Base-by-base conservation (phyloP, 2,329 filamentous ascomycete genomes). In the Hypocrella siamensis region DNA sequence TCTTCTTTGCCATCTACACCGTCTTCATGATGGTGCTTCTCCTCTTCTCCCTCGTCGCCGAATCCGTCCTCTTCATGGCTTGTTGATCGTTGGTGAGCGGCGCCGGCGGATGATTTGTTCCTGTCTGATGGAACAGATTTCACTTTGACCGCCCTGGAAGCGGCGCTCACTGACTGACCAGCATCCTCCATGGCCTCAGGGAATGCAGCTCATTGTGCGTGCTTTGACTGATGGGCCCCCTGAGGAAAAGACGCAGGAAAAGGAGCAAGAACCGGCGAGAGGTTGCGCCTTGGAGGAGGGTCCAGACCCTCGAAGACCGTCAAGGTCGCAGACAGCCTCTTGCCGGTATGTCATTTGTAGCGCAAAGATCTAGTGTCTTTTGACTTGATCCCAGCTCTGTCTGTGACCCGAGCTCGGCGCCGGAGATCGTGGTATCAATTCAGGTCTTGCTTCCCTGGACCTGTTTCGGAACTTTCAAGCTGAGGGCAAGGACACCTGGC, bases 161-260 rank as follows among this genome's bases (percentile, higher is more conserved):
- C 16, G 21, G 33, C 24, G 19, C 36, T 33, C 37, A 45, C 41
- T 35, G 50, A 42, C 37, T 45, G 51, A 43, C 41, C 44, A 42
- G 48, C 42, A 45, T 65, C 61, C 54, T 60, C 51, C 61, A 65
- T 65, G 43, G 43, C 51, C 38, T 46, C 39, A 43, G 36, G 34
- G 40, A 39, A 31, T 33, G 38, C 39, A 36, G 40, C 36, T 49
- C 51, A 56, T 53, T 42, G 42, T 52, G 48, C 27, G 7, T 26
- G 21, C n/a, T n/a, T 25, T 17, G 27, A 25, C n/a, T 12, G 17
- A 24, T 18, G 8, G n/a, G 12, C 22, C 11, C 19, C 30, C 10
- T n/a, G 26, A 4, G 19, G 11, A 15, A 31, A 21, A 3, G 16
- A 26, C 24, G 28, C 18, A 10, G 14, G 2, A 12, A 30, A 18